Conservation (phyloP, 2,329 filamentous ascomycete genomes). For the Leptographium lundbergii region DNA sequence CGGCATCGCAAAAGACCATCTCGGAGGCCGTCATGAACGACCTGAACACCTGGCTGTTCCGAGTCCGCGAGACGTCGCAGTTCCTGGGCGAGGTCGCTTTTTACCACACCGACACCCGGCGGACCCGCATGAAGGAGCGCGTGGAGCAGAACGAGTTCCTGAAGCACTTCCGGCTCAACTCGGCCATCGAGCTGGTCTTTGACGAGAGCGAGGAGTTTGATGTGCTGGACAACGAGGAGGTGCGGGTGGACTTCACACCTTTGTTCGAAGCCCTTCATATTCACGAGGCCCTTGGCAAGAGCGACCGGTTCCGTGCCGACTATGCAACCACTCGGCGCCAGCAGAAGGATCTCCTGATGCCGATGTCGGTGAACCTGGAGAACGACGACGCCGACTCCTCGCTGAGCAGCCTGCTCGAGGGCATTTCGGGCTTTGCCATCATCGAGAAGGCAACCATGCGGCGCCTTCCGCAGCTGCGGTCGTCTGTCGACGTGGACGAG, state of each 20-base stretch:
- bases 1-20: conserved; percentile 81
- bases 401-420: conserved; percentile 82
- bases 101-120: conserved; percentile 83
- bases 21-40: conserved; percentile 96
- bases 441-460: conserved; percentile 91
- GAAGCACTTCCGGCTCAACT: conserved; percentile 81
- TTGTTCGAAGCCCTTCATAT: conserved; percentile 94
- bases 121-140: conserved; percentile 71
- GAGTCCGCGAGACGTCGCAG: conserved; percentile 89
- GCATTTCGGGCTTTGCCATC: conserved; percentile 91
- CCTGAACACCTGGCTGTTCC: conserved; percentile 90
- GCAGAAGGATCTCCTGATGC: conserved; percentile 84
- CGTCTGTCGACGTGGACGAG: conserved; percentile 85
- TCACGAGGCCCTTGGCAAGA: conserved; percentile 85
- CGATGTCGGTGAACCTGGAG: conserved; percentile 59
- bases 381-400: conserved; percentile 78
- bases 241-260: conserved; percentile 88
- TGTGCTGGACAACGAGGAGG: conserved; percentile 85
- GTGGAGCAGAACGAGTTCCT: conserved; percentile 65
- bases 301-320: conserved; percentile 78
- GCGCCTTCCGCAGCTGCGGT: conserved; percentile 69
- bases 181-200: conserved; percentile 85
- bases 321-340: conserved; percentile 84
- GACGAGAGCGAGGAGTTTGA: conserved; percentile 96
- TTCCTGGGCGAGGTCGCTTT: conserved; percentile 94